Conservation (phyloP, 176 grass and related monocot species). For the Pontederia paniculata region DNA sequence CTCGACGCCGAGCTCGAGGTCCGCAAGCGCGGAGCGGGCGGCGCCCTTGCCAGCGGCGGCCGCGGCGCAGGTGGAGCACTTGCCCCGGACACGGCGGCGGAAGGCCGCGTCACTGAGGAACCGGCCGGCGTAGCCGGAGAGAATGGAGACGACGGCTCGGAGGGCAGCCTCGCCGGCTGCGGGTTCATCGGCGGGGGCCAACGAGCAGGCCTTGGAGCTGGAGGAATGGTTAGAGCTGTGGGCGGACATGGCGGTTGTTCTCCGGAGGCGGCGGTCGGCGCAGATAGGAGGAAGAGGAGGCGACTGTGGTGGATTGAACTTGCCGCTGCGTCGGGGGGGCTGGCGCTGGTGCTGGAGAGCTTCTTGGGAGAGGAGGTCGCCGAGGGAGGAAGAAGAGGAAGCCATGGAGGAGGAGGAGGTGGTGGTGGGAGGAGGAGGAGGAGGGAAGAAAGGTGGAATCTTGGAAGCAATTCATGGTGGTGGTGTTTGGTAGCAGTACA, state of each 20-base stretch:
- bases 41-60: conserved; percentile 9
- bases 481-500: neutral
- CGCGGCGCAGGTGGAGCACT: conserved; percentile 36
- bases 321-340: neutral
- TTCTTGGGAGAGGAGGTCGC: conserved; percentile 57
- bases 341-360: conserved; percentile 1
- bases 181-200: neutral
- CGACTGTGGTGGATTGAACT: neutral
- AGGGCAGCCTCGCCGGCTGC: neutral
- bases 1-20: conserved; percentile 79
- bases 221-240: neutral
- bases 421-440: neutral
- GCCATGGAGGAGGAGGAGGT: neutral
- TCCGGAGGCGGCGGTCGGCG: conserved; percentile 9
- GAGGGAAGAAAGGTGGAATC: too few relatives aligned
- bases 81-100: conserved; percentile 39
- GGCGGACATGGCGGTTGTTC: neutral
- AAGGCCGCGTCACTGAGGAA: conserved; percentile 54
- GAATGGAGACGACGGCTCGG: conserved; percentile 44
- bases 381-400: conserved; percentile 39
- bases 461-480: neutral
- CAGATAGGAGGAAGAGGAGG: neutral
- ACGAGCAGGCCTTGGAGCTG: neutral
- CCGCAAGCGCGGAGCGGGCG: conserved; percentile 41
- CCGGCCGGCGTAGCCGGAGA: conserved; percentile 51